Percentiles rank a stretch among this genome's conserved stretches.
These are phyloP conservation scores for Elsinoe perseae DNA, from an alignment of 2,329 filamentous ascomycete genomes.

Conservation along the genomic window DNA sequence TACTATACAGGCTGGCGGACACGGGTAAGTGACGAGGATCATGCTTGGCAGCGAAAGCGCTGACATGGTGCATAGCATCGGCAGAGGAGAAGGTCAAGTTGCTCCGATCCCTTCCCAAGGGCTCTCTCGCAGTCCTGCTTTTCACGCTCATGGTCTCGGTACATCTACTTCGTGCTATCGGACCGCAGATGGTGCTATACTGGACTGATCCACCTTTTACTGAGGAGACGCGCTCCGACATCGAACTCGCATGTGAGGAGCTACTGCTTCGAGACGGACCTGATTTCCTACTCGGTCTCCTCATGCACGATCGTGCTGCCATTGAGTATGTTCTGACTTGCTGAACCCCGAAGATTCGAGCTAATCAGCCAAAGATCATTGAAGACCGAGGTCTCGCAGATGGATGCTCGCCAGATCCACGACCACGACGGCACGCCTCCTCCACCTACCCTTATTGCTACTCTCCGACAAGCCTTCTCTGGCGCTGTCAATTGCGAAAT, in stretches of 20 bases:
- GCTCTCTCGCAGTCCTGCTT: conserved; percentile 28
- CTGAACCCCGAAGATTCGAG: not conserved
- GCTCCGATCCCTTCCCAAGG: conserved; percentile 24
- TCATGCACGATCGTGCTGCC: conserved; percentile 20
- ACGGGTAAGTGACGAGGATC: conserved; percentile 13
- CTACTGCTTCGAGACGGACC: conserved; percentile 27
- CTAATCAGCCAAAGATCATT: conserved; percentile 21
- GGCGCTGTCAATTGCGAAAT: conserved; percentile 20
- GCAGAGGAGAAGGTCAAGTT: conserved; percentile 20
- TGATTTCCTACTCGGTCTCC: conserved; percentile 25
- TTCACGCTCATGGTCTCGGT: conserved; percentile 28
- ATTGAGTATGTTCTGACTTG: conserved; percentile 21
- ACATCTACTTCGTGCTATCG: conserved; percentile 27
- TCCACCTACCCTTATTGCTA: conserved; percentile 25
- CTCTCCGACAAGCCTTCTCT: conserved; percentile 26
- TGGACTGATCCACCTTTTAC: conserved; percentile 10
- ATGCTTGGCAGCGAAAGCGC: not conserved
- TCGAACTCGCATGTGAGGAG: conserved; percentile 30
- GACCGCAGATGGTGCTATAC: conserved; percentile 23
- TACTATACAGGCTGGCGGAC: conserved; percentile 29
- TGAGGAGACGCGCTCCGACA: conserved; percentile 23
- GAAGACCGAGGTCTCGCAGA: conserved; percentile 22
- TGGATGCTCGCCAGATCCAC: conserved; percentile 24
- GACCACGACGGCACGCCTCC: conserved; percentile 20
- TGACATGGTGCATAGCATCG: conserved; percentile 1